Evolutionary conservation across 306 rosid species (phyloP).

Genomic region (Castanopsis chinensis): DNA sequence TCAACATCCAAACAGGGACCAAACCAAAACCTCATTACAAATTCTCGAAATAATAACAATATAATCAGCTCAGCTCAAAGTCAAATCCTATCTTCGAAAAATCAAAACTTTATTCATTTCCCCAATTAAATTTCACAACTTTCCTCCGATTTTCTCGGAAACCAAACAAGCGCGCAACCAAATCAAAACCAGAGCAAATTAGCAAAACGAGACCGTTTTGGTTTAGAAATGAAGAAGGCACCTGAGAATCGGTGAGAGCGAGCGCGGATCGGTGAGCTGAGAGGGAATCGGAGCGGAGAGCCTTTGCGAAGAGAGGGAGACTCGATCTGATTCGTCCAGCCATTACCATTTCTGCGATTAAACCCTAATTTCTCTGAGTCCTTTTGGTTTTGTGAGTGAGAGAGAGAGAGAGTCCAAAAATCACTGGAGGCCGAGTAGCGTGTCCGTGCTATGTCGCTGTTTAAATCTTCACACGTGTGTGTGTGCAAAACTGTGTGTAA

Average conservation of each 20-base stretch:
- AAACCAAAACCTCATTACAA: background rate
- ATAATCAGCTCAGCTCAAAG: background rate
- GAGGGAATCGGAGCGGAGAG: constrained; percentile 34
- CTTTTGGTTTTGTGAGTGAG: background rate
- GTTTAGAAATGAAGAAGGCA: constrained; percentile 1
- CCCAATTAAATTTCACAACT: background rate
- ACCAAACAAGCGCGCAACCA: background rate
- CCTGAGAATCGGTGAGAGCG: constrained; percentile 39
- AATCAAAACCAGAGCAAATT: background rate
- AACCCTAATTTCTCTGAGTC: constrained; percentile 48
- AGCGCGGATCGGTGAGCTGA: constrained; percentile 39
- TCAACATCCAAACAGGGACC: background rate
- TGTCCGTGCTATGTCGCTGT: too few species aligned
- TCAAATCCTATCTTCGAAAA: background rate
- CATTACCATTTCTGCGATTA: constrained; percentile 46
- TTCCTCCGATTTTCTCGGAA: background rate
- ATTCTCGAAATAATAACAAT: background rate
- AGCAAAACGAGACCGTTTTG: background rate
- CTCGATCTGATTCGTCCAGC: constrained; percentile 63
- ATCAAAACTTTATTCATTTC: background rate
- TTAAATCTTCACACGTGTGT: too few species aligned
- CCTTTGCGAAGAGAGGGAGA: constrained; percentile 44
- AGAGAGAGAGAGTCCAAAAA: background rate
- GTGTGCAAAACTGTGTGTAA: too few species aligned
- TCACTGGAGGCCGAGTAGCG: too few species aligned